These are phyloP conservation scores for Amylocystis lapponica DNA, from an alignment of 768 basidiomycete genomes.

Conservation along the genomic window DNA sequence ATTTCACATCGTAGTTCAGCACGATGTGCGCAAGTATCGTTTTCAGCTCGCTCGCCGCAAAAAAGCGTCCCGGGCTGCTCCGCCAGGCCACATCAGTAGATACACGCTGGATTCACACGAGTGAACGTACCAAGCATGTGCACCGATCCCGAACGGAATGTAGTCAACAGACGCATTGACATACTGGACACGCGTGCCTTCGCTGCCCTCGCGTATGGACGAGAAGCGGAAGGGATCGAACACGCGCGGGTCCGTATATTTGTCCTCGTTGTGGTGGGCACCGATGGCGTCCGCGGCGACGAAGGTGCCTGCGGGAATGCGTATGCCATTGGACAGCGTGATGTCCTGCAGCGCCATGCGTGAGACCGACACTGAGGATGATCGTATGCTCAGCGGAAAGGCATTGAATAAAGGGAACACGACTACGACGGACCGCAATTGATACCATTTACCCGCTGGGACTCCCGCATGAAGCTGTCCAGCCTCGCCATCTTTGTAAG, in stretches of 20 bases:
- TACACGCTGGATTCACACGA: neutral
- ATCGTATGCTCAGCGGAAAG: too few relatives aligned
- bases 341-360: conserved; percentile 33
- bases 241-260: conserved; percentile 27
- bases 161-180: conserved; percentile 7
- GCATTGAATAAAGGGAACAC: too few relatives aligned
- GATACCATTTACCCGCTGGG: conserved; percentile 18
- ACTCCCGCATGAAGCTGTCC: conserved; percentile 32
- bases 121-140: conserved; percentile 13
- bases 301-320: conserved; percentile 33
- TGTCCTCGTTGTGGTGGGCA: conserved; percentile 25
- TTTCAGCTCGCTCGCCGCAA: conserved; percentile 28
- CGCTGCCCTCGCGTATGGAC: conserved; percentile 15
- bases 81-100: neutral
- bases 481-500: conserved; percentile 27
- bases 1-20: conserved; percentile 25
- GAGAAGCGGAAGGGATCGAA: conserved; percentile 42
- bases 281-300: conserved; percentile 24
- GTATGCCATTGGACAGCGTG: conserved; percentile 39
- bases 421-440: too few relatives aligned
- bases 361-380: conserved; percentile 17
- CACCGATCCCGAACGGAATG: conserved; percentile 11
- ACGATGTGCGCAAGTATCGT: conserved; percentile 26
- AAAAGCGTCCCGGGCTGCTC: conserved; percentile 29
- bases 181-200: conserved; percentile 9